Conservation (phyloP, 1,139 yeast genomes). For the Pichia terricola region DNA sequence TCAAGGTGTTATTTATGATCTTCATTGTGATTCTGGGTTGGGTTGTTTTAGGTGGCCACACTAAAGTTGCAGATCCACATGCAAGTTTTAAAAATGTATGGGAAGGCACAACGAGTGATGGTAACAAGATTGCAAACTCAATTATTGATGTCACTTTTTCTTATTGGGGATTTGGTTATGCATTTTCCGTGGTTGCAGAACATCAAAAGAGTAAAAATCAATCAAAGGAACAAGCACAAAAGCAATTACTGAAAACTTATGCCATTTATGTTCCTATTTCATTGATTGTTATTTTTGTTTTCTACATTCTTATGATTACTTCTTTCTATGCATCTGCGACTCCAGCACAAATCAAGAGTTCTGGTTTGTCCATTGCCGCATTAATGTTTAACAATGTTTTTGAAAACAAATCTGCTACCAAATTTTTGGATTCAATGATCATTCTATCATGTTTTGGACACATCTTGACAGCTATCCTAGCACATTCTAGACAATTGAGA, state of each 20-base stretch:
- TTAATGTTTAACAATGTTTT: constrained; percentile 30
- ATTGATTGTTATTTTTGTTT: constrained; percentile 27
- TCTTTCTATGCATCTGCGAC: constrained; percentile 31
- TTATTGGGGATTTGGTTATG: constrained; percentile 33
- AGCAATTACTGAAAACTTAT: constrained; percentile 25
- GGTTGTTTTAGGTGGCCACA: constrained; percentile 33
- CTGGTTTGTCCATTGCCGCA: constrained; percentile 30
- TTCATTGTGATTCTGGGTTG: constrained; percentile 31
- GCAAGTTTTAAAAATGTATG: constrained; percentile 28
- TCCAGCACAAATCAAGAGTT: constrained; percentile 26
- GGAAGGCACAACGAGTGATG: constrained; percentile 32
- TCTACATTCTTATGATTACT: constrained; percentile 31
- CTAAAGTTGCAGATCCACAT: constrained; percentile 27
- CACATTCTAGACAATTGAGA: constrained; percentile 34
- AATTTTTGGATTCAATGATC: constrained; percentile 30
- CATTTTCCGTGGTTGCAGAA: constrained; percentile 34
- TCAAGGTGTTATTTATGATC: constrained; percentile 31
- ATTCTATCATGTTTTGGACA: constrained; percentile 37
- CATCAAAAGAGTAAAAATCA: constrained; percentile 9
- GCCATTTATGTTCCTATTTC: constrained; percentile 30
- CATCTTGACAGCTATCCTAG: constrained; percentile 31
- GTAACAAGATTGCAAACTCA: constrained; percentile 34
- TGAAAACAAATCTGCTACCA: constrained; percentile 26
- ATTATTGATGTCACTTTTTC: constrained; percentile 36
- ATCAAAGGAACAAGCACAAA: constrained; percentile 29